Percentiles rank a stretch among this genome's conserved stretches.
phyloP scores from a whole-genome alignment of 495 filamentous ascomycete species.

The Talaromyces adpressus region DNA sequence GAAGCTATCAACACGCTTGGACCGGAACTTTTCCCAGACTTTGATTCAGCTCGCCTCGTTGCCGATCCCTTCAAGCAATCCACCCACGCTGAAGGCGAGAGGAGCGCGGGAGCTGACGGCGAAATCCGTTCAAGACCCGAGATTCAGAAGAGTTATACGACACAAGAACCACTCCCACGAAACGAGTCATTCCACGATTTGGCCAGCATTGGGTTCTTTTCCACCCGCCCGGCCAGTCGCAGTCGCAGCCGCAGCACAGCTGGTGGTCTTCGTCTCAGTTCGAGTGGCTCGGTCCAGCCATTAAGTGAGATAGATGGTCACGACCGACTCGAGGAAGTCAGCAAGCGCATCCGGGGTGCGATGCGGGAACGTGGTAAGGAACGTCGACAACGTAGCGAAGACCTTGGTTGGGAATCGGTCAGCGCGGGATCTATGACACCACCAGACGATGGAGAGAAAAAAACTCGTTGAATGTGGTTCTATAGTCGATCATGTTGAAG shows the following conservation, averaged over 20 bases:
- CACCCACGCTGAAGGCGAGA: slow-evolving; percentile 11
- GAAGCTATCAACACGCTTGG: slow-evolving; percentile 91
- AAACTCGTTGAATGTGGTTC: slow-evolving; percentile 15
- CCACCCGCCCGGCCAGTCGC: slow-evolving; percentile 71
- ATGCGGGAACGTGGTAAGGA: slow-evolving; percentile 80
- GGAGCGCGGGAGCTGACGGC: slow-evolving; percentile 11
- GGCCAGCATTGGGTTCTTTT: slow-evolving; percentile 78
- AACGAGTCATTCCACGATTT: slow-evolving; percentile 93
- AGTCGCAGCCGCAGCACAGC: slow-evolving; percentile 61
- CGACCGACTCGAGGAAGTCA: slow-evolving; percentile 74
- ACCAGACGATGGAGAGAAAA: slow-evolving; percentile 34
- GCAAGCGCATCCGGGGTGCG: slow-evolving; percentile 73
- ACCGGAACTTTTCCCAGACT: slow-evolving; percentile 95
- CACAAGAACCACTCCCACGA: slow-evolving; percentile 55
- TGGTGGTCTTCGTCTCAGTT: slow-evolving; percentile 42
- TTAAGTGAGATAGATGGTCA: slow-evolving; percentile 68
- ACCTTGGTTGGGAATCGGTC: slow-evolving; percentile 42
- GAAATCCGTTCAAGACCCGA: slow-evolving; percentile 13
- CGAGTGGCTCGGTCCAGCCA: slow-evolving; percentile 21
- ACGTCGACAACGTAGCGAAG: slow-evolving; percentile 58
- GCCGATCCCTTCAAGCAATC: slow-evolving; percentile 49
- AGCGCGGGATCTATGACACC: slow-evolving; percentile 38
- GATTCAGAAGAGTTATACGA: slow-evolving; percentile 22
- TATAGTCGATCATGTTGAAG: background rate
- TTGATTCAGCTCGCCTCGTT: slow-evolving; percentile 76